Percentiles rank a stretch among this genome's conserved stretches.
These are phyloP conservation scores for Cystobasidium onofrii DNA, from an alignment of 768 basidiomycete species.

Conservation along the genomic window DNA sequence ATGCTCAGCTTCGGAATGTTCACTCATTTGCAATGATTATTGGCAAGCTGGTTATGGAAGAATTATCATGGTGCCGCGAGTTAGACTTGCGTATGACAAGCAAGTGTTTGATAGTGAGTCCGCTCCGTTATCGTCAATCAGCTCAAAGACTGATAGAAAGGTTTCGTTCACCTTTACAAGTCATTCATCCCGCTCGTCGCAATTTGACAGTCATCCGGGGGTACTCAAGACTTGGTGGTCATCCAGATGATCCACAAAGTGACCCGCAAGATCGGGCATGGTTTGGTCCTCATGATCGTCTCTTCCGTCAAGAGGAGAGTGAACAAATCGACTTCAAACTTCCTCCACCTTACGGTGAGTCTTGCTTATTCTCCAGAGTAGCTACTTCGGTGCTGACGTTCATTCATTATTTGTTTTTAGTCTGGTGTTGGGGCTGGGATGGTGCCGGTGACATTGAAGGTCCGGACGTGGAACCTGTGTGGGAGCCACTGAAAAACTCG, in stretches of 20 bases:
- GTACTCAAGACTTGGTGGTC: conserved; percentile 86
- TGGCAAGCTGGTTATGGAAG: conserved; percentile 87
- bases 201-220: conserved; percentile 95
- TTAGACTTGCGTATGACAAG: conserved; percentile 84
- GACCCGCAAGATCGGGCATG: conserved; percentile 96
- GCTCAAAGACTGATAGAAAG: not conserved
- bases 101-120: conserved; percentile 30
- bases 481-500: conserved; percentile 55
- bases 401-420: conserved; percentile 48
- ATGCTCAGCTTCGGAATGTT: conserved; percentile 91
- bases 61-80: conserved; percentile 94
- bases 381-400: not conserved
- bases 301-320: conserved; percentile 82
- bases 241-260: conserved; percentile 88
- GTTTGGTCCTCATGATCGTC: conserved; percentile 93
- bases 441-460: conserved; percentile 96
- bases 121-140: not conserved
- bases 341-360: conserved; percentile 79
- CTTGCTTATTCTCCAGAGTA: not conserved
- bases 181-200: conserved; percentile 79
- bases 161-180: conserved; percentile 44
- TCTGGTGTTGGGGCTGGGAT: conserved; percentile 99
- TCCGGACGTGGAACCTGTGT: conserved; percentile 94
- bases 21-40: conserved; percentile 95
- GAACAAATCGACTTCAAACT: conserved; percentile 65